Evolutionary conservation across 768 basidiomycete genomes (phyloP).

Genomic region (Podaxis rugospora): DNA sequence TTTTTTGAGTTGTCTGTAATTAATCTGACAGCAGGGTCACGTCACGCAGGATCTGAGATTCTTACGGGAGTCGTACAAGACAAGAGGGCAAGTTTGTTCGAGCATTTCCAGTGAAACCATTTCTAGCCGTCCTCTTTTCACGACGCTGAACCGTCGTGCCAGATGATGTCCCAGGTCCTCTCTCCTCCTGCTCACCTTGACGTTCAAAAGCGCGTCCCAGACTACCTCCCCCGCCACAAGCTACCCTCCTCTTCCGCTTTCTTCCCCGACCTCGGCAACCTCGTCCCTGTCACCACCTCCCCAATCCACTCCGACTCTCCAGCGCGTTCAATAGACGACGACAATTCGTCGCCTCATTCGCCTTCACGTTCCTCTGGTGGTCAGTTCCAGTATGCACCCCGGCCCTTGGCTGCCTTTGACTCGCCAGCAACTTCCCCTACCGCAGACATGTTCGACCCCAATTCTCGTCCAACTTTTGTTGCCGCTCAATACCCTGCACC

Average conservation of each 20-base stretch:
- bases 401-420: conserved; percentile 24
- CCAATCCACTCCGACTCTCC: conserved; percentile 24
- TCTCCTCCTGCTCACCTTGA: conserved; percentile 16
- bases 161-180: conserved; percentile 25
- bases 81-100: conserved; percentile 10
- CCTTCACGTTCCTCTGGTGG: conserved; percentile 21
- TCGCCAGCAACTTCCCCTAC: conserved; percentile 24
- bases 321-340: conserved; percentile 32
- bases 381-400: conserved; percentile 28
- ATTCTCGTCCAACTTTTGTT: conserved; percentile 19
- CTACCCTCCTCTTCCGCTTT: conserved; percentile 13
- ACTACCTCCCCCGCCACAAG: conserved; percentile 13
- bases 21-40: conserved; percentile 23
- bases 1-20: conserved; percentile 17
- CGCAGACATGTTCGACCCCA: conserved; percentile 12
- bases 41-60: conserved; percentile 30
- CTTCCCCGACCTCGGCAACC: conserved; percentile 21
- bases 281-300: conserved; percentile 20
- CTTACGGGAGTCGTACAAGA: conserved; percentile 15
- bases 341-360: conserved; percentile 27
- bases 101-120: conserved; percentile 5
- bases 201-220: conserved; percentile 16
- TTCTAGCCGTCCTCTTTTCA: not conserved
- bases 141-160: not conserved
- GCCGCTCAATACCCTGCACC: conserved; percentile 8